Conservation (phyloP, 1,284 basidiomycete species). For the Lentinus polychrous region DNA sequence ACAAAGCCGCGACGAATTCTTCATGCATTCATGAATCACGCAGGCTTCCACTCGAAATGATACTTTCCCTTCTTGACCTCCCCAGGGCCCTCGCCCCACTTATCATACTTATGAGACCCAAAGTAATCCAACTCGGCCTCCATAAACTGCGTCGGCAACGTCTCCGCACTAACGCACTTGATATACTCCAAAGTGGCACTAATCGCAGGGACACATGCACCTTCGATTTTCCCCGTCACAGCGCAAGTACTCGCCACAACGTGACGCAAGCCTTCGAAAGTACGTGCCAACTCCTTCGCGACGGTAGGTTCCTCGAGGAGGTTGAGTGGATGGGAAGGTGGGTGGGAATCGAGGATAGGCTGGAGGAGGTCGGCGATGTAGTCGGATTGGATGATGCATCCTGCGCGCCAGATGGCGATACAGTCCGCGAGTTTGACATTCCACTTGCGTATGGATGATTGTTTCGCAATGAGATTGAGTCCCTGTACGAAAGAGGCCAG, state of each 20-base stretch:
- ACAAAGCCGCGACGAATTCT: too few relatives aligned
- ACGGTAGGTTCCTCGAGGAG: background rate
- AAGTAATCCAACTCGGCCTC: constrained; percentile 18
- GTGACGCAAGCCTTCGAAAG: too few relatives aligned
- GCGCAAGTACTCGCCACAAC: too few relatives aligned
- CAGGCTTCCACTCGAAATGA: constrained; percentile 20
- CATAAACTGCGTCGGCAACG: too few relatives aligned
- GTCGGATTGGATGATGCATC: constrained; percentile 20
- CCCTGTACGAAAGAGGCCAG: too few relatives aligned
- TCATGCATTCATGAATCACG: too few relatives aligned
- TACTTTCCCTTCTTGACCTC: constrained; percentile 18
- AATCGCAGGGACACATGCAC: constrained; percentile 9
- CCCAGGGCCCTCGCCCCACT: constrained; percentile 16
- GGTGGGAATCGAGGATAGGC: constrained; percentile 12
- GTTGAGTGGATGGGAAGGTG: background rate
- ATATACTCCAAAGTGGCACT: constrained; percentile 18
- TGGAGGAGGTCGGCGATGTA: constrained; percentile 17
- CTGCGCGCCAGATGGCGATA: constrained; percentile 18
- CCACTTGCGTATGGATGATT: constrained; percentile 7
- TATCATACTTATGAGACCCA: constrained; percentile 17
- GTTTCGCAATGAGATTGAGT: too few relatives aligned
- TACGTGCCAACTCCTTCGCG: too few relatives aligned
- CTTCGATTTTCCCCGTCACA: background rate
- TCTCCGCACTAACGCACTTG: constrained; percentile 14
- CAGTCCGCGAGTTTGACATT: constrained; percentile 14